These are phyloP conservation scores for Dipteronia dyeriana DNA, from an alignment of 345 rosid species.

Conservation along the genomic window DNA sequence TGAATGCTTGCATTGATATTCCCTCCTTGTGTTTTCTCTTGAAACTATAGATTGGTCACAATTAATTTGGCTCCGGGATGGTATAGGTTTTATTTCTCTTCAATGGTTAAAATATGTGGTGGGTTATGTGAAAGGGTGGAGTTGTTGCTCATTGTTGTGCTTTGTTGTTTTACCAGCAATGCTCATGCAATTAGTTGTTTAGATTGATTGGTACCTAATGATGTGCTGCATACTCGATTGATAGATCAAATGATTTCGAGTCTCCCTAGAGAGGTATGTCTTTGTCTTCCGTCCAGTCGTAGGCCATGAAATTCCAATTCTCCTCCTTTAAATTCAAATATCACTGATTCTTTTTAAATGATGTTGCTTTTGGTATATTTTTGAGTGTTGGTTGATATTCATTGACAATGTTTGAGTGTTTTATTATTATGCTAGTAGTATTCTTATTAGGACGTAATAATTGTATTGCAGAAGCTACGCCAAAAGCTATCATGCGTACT, in stretches of 20 bases:
- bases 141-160: background rate
- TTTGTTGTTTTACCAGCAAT: background rate
- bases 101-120: background rate
- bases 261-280: background rate
- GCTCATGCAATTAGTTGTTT: background rate
- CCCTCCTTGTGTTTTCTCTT: background rate
- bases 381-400: background rate
- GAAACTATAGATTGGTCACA: background rate
- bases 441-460: constrained; percentile 7
- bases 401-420: background rate
- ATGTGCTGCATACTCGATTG: background rate
- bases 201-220: background rate
- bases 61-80: too few species aligned
- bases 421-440: background rate
- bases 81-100: too few species aligned
- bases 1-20: background rate
- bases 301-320: background rate
- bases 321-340: background rate
- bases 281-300: background rate
- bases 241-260: background rate
- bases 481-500: constrained; percentile 93
- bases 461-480: constrained; percentile 74
- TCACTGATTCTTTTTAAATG: background rate
- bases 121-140: background rate
- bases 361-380: background rate